Percentiles rank a stretch among this genome's conserved stretches.
These are phyloP conservation scores for Fusarium abutilonis DNA, from an alignment of 2,329 filamentous ascomycete genomes.

Conservation along the genomic window DNA sequence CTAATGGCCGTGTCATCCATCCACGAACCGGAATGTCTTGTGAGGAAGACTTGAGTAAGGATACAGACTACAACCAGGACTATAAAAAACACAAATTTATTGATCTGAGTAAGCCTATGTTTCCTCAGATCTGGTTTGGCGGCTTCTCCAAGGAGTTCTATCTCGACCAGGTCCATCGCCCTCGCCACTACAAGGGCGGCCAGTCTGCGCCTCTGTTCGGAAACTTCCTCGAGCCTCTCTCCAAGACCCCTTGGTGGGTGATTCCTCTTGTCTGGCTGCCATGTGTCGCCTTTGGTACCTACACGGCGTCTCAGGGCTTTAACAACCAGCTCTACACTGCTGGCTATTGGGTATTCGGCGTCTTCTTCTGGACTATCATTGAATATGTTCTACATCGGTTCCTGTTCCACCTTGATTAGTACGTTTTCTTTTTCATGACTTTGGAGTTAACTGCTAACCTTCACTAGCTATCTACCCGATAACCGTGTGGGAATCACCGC, in stretches of 20 bases:
- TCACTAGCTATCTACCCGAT: constrained; percentile 81
- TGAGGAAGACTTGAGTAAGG: constrained; percentile 85
- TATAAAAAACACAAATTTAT: constrained; percentile 95
- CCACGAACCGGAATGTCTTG: constrained; percentile 86
- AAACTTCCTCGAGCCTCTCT: constrained; percentile 98
- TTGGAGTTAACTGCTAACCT: constrained; percentile 44
- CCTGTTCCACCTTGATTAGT: constrained; percentile 93
- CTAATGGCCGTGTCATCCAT: constrained; percentile 53
- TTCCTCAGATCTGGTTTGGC: constrained; percentile 87
- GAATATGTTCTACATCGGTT: constrained; percentile 92
- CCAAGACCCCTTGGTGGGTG: constrained; percentile 93
- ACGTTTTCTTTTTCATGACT: constrained; percentile 53
- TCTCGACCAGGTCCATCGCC: constrained; percentile 93
- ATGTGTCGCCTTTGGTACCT: constrained; percentile 77
- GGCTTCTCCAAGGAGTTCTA: constrained; percentile 97
- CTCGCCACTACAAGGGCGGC: constrained; percentile 94
- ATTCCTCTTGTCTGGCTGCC: constrained; percentile 88
- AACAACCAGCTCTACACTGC: constrained; percentile 58
- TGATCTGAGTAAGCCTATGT: constrained; percentile 83
- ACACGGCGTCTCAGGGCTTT: constrained; percentile 71
- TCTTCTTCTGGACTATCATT: constrained; percentile 86
- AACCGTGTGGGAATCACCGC: constrained; percentile 86
- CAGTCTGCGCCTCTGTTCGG: constrained; percentile 93
- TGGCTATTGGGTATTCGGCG: constrained; percentile 74
- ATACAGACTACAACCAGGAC: constrained; percentile 80